Conservation (phyloP, 2,329 filamentous ascomycete species). For the Xylaria arbuscula region DNA sequence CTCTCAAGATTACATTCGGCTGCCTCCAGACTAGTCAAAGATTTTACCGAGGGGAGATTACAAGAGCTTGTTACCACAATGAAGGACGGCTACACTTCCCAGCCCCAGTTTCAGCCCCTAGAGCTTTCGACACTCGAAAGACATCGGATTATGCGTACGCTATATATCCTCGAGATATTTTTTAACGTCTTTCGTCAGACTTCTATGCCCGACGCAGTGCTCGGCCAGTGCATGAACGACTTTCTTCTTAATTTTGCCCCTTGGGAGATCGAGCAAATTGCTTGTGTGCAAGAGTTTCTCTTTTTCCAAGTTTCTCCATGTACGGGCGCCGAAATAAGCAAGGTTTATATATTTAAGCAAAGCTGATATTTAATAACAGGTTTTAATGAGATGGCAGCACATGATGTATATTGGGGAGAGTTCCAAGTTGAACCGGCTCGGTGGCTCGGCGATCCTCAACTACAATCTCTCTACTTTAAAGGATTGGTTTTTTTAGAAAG, state of each 20-base stretch:
- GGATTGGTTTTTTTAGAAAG: too few relatives aligned
- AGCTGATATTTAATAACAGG: too few relatives aligned
- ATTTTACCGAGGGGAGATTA: slow-evolving; percentile 21
- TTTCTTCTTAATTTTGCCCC: slow-evolving; percentile 29
- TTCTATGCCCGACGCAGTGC: slow-evolving; percentile 19
- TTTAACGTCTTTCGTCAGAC: too few relatives aligned
- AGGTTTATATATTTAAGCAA: too few relatives aligned
- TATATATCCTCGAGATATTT: slow-evolving; percentile 27
- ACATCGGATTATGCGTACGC: slow-evolving; percentile 28
- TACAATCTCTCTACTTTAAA: too few relatives aligned
- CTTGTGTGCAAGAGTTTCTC: slow-evolving; percentile 30
- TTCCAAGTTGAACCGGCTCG: too few relatives aligned
- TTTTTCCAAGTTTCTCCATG: too few relatives aligned
- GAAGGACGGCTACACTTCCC: slow-evolving; percentile 24
- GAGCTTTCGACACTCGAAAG: slow-evolving; percentile 26
- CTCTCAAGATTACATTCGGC: slow-evolving; percentile 25
- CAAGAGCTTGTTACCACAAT: slow-evolving; percentile 16
- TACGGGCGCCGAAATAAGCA: too few relatives aligned
- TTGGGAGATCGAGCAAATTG: slow-evolving; percentile 33
- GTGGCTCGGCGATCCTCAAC: too few relatives aligned
- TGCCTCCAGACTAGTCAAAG: slow-evolving; percentile 20
- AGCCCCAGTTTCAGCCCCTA: slow-evolving; percentile 19
- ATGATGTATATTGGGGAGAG: too few relatives aligned
- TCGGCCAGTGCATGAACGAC: slow-evolving; percentile 28
- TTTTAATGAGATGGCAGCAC: too few relatives aligned